Evolutionary conservation across 225 moss, liverwort and hornwort genomes (phyloP).

Genomic region (Neckera pumila): DNA sequence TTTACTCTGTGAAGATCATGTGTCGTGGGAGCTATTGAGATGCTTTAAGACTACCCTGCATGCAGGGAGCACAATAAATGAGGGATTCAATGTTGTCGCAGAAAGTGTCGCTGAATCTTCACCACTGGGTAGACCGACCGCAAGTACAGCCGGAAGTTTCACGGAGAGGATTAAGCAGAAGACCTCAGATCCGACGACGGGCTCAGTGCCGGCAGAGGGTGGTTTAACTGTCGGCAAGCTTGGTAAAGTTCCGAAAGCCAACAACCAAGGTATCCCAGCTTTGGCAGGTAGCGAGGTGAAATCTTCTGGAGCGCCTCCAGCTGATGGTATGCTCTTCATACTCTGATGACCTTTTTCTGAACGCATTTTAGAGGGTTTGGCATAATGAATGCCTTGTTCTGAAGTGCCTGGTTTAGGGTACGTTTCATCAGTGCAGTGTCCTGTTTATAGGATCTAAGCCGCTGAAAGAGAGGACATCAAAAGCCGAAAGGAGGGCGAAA

Average conservation of each 20-base stretch:
- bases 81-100: slow-evolving; percentile 7
- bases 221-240: slow-evolving; percentile 2
- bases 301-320: slow-evolving; percentile 7
- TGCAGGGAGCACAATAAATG: slow-evolving; percentile 33
- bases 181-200: neutral
- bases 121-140: slow-evolving; percentile 26
- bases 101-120: slow-evolving; percentile 25
- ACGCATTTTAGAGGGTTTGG: neutral
- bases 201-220: slow-evolving; percentile 9
- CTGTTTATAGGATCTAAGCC: slow-evolving; percentile 32
- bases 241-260: slow-evolving; percentile 16
- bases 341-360: neutral
- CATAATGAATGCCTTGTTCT: neutral
- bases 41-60: neutral
- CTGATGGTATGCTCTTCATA: slow-evolving; percentile 17
- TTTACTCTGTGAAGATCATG: neutral
- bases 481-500: slow-evolving; percentile 75
- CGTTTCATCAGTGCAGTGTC: neutral
- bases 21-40: neutral
- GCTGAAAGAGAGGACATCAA: slow-evolving; percentile 76
- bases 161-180: slow-evolving; percentile 28
- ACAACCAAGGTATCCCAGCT: slow-evolving; percentile 13
- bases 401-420: neutral
- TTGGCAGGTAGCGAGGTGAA: slow-evolving; percentile 13
- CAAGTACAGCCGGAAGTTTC: slow-evolving; percentile 9